Evolutionary conservation across 2,329 filamentous ascomycete genomes (phyloP).

Genomic region (Byssoonygena ceratinophila): DNA sequence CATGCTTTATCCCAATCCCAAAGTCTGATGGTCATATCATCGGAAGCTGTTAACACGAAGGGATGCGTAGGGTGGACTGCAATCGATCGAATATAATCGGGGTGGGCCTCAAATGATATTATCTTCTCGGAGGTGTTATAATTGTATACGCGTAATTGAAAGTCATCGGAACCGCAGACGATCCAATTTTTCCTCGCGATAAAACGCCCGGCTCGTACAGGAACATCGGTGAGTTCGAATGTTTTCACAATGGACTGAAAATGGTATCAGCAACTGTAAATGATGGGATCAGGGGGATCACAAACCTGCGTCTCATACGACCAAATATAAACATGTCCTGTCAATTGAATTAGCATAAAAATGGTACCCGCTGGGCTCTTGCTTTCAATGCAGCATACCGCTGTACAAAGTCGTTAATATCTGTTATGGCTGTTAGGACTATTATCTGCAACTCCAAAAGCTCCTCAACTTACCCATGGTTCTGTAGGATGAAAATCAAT

Average conservation of each 20-base stretch:
- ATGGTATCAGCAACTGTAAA: background rate
- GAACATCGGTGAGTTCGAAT: constrained; percentile 96
- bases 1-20: constrained; percentile 99
- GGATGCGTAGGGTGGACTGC: constrained; percentile 90
- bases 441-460: background rate
- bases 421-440: constrained; percentile 30
- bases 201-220: constrained; percentile 91
- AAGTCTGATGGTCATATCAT: constrained; percentile 97
- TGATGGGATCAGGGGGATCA: constrained; percentile 1
- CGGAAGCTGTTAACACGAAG: constrained; percentile 88
- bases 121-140: constrained; percentile 99
- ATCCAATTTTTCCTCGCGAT: constrained; percentile 99
- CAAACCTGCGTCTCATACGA: constrained; percentile 79
- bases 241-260: constrained; percentile 81
- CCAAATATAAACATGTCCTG: constrained; percentile 98
- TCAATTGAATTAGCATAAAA: constrained; percentile 20
- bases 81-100: constrained; percentile 96
- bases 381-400: constrained; percentile 46
- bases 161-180: constrained; percentile 89
- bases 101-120: constrained; percentile 90
- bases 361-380: background rate
- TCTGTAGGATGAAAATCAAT: constrained; percentile 96
- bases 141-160: constrained; percentile 83
- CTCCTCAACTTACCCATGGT: constrained; percentile 61
- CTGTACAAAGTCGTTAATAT: constrained; percentile 90